phyloP scores from a whole-genome alignment of 805 yeast genomes.

The Tetrapisispora namnaoensis region DNA sequence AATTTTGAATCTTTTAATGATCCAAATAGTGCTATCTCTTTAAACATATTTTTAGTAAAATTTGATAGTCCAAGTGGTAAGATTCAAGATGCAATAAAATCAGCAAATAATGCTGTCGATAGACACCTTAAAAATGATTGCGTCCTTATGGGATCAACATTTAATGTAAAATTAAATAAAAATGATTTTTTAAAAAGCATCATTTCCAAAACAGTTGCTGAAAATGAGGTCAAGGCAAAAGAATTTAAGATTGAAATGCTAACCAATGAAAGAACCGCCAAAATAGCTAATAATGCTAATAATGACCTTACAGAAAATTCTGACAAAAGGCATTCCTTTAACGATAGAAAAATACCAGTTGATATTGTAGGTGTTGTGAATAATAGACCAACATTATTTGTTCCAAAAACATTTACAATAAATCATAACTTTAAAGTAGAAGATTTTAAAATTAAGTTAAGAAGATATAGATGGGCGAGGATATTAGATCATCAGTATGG shows the following conservation, averaged over 20 bases:
- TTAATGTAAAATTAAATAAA: conserved; percentile 45
- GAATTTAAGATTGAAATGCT: conserved; percentile 5
- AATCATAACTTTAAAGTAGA: conserved; percentile 45
- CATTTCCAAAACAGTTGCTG: conserved; percentile 24
- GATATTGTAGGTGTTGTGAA: conserved; percentile 42
- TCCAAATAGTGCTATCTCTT: conserved; percentile 66
- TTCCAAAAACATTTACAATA: conserved; percentile 43
- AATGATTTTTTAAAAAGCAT: conserved; percentile 31
- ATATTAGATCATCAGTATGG: conserved; percentile 56
- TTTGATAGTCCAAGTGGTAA: conserved; percentile 48
- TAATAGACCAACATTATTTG: conserved; percentile 48
- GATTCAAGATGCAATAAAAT: conserved; percentile 37
- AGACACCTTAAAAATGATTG: conserved; percentile 34
- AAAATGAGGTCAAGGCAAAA: conserved; percentile 24
- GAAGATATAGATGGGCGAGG: conserved; percentile 55
- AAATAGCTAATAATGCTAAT: neutral
- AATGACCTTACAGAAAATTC: neutral
- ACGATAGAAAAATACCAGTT: conserved; percentile 32
- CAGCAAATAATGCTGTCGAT: conserved; percentile 38
- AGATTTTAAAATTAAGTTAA: conserved; percentile 51
- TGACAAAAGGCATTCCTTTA: neutral
- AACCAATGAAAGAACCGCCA: neutral
- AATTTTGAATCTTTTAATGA: conserved; percentile 54
- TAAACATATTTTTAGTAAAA: conserved; percentile 58
- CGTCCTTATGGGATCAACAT: conserved; percentile 40